Evolutionary conservation across 1,284 basidiomycete genomes (phyloP), one percentile per base, ranked within the genome.

Genomic region (Entoloma clypeatum): DNA sequence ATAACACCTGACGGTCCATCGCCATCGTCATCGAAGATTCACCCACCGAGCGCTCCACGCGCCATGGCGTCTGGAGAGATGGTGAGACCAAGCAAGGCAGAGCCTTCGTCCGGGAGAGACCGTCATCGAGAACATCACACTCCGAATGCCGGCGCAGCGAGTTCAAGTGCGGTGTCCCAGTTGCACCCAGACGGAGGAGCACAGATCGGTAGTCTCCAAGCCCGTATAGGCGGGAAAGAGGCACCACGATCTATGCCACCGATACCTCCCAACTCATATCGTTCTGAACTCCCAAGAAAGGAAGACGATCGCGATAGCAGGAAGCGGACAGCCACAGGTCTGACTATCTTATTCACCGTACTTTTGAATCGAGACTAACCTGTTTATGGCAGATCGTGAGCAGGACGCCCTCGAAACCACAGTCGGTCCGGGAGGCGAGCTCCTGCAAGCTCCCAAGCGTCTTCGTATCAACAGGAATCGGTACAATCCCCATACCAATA

Each of bases 311-410:
- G 75, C 36, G 81, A 84, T 47, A 72, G 62, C 44, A 71, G 81
- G 54, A 88, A 88, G 62, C 74, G 85, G 41, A 78, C 79, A 5
- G 59, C 69, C 29, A 74, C 80, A 57, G 85, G 84, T 86, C 63
- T 51, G 74, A 62, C 30, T 39, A 22, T n/a, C 36, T 52, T 41
- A 8, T 31, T 18, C 16, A 6, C 8, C 37, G 27, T 36, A 19
- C 26, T 11, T 36, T 14, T 6, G 4, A 38, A 40, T 21, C 11
- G 36, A 31, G 43, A 31, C 33, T 55, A 42, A 38, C 32, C 14
- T 39, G 24, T 31, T 38, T 54, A 26, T 19, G 33, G 9, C 49
- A 79, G 75, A 78, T 48, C 74, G 75, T 31, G 77, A 79, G 40
- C 71, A 71, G 44, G 75, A 74, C 26, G 47, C 58, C 9, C 53